phyloP scores from a whole-genome alignment of 306 rosid genomes.

The Gastrolobium villosum region DNA sequence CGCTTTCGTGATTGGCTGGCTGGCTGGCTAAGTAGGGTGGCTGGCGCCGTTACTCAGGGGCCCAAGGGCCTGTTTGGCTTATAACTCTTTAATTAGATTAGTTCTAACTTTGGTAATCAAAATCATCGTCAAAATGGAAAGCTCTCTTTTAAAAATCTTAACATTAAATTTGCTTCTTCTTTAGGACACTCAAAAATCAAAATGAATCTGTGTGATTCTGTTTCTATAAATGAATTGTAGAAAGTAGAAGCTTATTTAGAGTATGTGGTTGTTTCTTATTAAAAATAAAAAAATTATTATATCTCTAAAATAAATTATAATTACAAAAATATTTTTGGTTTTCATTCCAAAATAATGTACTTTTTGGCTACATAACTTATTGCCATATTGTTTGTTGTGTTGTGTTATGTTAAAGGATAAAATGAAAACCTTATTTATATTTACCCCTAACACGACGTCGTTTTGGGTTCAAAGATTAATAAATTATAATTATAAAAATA shows the following conservation, averaged over 20 bases:
- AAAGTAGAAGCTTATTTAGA: not conserved
- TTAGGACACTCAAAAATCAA: not conserved
- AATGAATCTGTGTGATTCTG: not conserved
- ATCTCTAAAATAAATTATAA: no score
- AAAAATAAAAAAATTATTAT: no score
- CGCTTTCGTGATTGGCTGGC: conserved; percentile 54
- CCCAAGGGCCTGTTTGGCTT: conserved; percentile 21
- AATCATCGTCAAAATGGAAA: not conserved
- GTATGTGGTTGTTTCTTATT: not conserved
- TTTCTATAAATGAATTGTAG: not conserved
- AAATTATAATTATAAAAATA: no score
- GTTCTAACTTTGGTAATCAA: not conserved
- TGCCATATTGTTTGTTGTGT: no score
- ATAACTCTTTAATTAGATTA: not conserved
- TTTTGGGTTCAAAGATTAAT: no score
- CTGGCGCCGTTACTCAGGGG: not conserved
- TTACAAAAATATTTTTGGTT: no score
- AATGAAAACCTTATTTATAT: no score
- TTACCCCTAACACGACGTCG: no score
- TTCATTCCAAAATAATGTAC: no score
- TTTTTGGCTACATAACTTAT: no score
- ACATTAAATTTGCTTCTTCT: not conserved
- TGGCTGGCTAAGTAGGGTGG: not conserved
- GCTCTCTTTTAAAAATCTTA: not conserved
- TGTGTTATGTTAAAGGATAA: no score